phyloP scores from a whole-genome alignment of 192 early-diverging fungal species.

The Entophlyctis luteolus region DNA sequence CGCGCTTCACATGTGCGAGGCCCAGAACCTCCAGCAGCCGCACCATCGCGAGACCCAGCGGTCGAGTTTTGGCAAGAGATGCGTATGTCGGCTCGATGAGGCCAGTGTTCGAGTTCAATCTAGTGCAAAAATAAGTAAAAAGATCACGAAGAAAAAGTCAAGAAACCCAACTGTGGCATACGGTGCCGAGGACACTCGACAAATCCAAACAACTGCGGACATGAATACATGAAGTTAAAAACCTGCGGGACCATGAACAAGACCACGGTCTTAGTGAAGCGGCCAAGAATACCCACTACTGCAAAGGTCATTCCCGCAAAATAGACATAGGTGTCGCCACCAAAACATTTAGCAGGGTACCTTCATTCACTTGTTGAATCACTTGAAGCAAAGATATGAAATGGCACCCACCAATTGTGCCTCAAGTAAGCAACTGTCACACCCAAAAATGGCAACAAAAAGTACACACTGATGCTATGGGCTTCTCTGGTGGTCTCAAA shows the following conservation, averaged over 20 bases:
- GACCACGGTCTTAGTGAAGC: conserved; percentile 89
- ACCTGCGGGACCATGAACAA: conserved; percentile 94
- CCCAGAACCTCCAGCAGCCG: conserved; percentile 49
- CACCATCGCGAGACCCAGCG: conserved; percentile 54
- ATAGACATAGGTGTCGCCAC: conserved; percentile 95
- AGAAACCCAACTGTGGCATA: conserved; percentile 66
- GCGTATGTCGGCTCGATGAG: conserved; percentile 38
- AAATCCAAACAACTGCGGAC: conserved; percentile 90
- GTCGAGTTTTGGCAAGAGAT: conserved; percentile 28
- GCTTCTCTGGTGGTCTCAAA: conserved; percentile 46
- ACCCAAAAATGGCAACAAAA: conserved; percentile 88
- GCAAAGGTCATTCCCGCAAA: conserved; percentile 99
- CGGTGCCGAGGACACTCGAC: conserved; percentile 94
- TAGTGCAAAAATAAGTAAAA: background rate
- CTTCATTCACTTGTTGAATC: conserved; percentile 31
- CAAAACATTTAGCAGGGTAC: conserved; percentile 88
- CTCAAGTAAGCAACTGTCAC: conserved; percentile 75
- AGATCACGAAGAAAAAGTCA: background rate
- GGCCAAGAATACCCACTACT: conserved; percentile 89
- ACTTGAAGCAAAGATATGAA: conserved; percentile 2
- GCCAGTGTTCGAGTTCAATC: conserved; percentile 41
- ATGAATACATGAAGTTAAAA: conserved; percentile 95
- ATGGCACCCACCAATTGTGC: conserved; percentile 74
- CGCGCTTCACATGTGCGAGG: conserved; percentile 52
- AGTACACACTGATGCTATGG: conserved; percentile 83